Evolutionary conservation across 1,284 basidiomycete species (phyloP).

Genomic region (Papiliotrema fonsecae): DNA sequence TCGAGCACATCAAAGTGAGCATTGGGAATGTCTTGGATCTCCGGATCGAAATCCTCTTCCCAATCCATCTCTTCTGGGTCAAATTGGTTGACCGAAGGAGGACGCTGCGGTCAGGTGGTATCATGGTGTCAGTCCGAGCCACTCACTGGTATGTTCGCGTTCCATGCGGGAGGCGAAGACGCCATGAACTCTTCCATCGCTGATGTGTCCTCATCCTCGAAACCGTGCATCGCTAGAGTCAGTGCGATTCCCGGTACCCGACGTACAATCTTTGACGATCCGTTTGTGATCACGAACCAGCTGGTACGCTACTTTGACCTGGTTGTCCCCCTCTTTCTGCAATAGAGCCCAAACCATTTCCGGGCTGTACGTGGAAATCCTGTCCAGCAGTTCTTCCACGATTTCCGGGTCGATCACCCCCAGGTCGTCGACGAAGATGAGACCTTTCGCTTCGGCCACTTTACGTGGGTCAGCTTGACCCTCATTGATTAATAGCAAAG

Average conservation of each 20-base stretch:
- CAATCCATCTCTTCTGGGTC: slow-evolving; percentile 56
- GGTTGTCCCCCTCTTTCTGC: slow-evolving; percentile 80
- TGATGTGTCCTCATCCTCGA: slow-evolving; percentile 42
- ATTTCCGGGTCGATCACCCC: slow-evolving; percentile 86
- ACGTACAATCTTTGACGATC: slow-evolving; percentile 67
- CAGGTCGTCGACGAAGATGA: slow-evolving; percentile 53
- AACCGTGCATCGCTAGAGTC: slow-evolving; percentile 26
- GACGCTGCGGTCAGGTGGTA: slow-evolving; percentile 10
- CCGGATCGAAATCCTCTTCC: slow-evolving; percentile 53
- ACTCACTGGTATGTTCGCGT: slow-evolving; percentile 45
- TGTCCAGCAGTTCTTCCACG: slow-evolving; percentile 70
- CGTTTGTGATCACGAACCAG: slow-evolving; percentile 83
- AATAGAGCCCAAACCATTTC: slow-evolving; percentile 83
- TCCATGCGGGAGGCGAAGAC: slow-evolving; percentile 53
- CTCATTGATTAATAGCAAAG: slow-evolving; percentile 38
- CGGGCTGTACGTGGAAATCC: slow-evolving; percentile 71
- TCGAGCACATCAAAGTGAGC: slow-evolving; percentile 74
- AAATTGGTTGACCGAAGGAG: slow-evolving; percentile 16
- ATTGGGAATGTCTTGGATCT: slow-evolving; percentile 54
- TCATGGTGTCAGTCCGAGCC: not conserved
- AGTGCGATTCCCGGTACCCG: not conserved
- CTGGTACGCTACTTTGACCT: slow-evolving; percentile 95
- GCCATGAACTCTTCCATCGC: slow-evolving; percentile 53
- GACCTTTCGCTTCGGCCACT: slow-evolving; percentile 45
- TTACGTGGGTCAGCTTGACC: slow-evolving; percentile 41